These are phyloP conservation scores for Tetraselmis chui DNA, from an alignment of 139 green algal species.

Conservation along the genomic window DNA sequence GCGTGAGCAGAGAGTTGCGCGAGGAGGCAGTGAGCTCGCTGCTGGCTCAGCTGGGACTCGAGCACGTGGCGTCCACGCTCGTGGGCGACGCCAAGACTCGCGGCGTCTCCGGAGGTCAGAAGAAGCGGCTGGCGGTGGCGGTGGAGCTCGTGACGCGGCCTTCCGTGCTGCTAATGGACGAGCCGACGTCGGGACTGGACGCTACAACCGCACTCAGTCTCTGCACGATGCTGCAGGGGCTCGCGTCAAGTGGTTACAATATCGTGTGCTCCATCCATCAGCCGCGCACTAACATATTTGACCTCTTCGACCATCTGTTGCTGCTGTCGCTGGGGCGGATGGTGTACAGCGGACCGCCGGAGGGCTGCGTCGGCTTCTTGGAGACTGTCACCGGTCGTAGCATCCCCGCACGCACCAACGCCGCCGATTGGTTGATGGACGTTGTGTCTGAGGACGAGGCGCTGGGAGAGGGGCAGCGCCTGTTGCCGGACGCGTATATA, in stretches of 20 bases:
- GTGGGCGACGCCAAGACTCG: slow-evolving; percentile 42
- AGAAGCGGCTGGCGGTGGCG: slow-evolving; percentile 51
- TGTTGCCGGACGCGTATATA: not conserved
- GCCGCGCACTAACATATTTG: slow-evolving; percentile 61
- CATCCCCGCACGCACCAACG: not conserved
- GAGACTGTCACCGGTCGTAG: not conserved
- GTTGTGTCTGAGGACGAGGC: not conserved
- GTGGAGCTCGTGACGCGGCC: slow-evolving; percentile 49
- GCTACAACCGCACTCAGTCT: slow-evolving; percentile 36
- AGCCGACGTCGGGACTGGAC: slow-evolving; percentile 62
- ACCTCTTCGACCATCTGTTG: slow-evolving; percentile 58
- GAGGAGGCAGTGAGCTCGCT: slow-evolving; percentile 3
- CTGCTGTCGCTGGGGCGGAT: slow-evolving; percentile 27
- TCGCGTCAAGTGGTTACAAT: slow-evolving; percentile 29
- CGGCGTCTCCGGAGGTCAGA: slow-evolving; percentile 51
- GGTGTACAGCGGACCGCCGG: not conserved
- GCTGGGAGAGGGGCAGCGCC: not conserved
- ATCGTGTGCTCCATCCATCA: slow-evolving; percentile 78
- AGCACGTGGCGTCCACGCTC: slow-evolving; percentile 20
- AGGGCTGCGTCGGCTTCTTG: not conserved
- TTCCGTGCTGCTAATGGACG: slow-evolving; percentile 63
- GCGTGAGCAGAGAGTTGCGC: slow-evolving; percentile 25
- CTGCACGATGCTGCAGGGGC: slow-evolving; percentile 30
- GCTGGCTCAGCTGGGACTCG: slow-evolving; percentile 6
- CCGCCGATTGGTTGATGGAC: not conserved